Base-by-base conservation (phyloP, 345 rosid species). In the Anastatica hierochuntica region DNA sequence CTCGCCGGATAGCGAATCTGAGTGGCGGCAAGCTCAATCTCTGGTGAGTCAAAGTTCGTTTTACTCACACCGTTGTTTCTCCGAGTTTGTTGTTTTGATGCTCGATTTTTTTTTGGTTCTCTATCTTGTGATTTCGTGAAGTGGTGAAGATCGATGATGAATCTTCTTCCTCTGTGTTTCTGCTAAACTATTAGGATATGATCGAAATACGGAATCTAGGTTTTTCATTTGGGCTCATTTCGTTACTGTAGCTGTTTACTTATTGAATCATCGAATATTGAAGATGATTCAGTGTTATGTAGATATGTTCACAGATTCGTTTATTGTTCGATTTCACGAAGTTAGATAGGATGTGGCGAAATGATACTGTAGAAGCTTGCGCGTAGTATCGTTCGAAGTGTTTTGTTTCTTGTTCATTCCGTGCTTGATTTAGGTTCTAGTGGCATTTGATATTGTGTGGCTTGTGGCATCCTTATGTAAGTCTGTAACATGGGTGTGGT, bases 11-110 rank as follows among this genome's bases (percentile, higher is more conserved):
- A 37, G 1, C 29, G 21, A 66, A 58, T 66, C 70, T 33, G 59
- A 65, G 60, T 50, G 0, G 29, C 65, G 44, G 8, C 60, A 40
- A 20, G 70, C 70, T 66, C 54, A 66, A 66, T 51, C 65, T 51
- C 60, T 44, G 60, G 70, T 66, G 36, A 58, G 60, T 26, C 23
- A 1, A 51, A 42, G 35, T 8, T 49, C n/a, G 8, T 5, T 7
- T 58, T 58, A n/a, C 60, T 50, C 53, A 19, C 46, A 57, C 57
- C 58, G 9, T 44, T 58, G 47, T 8, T 43, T 41, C 56, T 34
- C 44, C 24, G 17, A 41, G 18, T 29, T 24, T 29, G n/a, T n/a
- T n/a, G n/a, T n/a, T 5, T 11, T 48, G n/a, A n/a, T 56, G 39
- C 63, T 56, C 11, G 54, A 58, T 29, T 51, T 54, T 11, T 58